A percentile compares a stretch with the other conserved stretches of the same genome.
phyloP scores from a whole-genome alignment of 352 stramenopile species.

The Phytophthora colocasiae region DNA sequence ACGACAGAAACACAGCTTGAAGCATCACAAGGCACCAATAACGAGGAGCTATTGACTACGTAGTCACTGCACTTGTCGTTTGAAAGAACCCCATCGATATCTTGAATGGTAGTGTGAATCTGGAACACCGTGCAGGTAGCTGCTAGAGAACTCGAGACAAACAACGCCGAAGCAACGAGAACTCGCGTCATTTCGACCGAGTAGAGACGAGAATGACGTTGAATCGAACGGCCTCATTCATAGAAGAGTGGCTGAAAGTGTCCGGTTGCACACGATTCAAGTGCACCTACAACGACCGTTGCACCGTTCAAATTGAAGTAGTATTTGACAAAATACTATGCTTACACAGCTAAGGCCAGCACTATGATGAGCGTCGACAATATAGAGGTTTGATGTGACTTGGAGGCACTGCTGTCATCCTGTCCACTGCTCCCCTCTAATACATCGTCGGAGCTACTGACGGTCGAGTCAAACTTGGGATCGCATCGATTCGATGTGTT shows the following conservation, averaged over 20 bases:
- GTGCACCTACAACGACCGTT: constrained; percentile 9
- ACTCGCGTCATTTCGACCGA: background rate
- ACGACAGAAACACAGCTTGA: constrained; percentile 1
- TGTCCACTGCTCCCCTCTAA: background rate
- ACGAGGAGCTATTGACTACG: background rate
- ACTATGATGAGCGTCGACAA: background rate
- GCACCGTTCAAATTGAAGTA: background rate
- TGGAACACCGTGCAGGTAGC: constrained; percentile 20
- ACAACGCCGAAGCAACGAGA: background rate
- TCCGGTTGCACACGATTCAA: background rate
- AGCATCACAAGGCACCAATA: constrained; percentile 18
- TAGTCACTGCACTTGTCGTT: constrained; percentile 20
- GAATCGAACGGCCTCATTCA: background rate
- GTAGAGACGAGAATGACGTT: background rate
- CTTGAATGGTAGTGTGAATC: constrained; percentile 26
- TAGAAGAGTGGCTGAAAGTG: constrained; percentile 10
- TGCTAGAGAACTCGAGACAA: background rate
- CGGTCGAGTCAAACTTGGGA: constrained; percentile 18
- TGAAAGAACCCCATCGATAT: constrained; percentile 2
- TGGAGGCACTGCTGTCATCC: constrained; percentile 4
- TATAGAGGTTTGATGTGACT: background rate
- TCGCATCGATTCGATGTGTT: constrained; percentile 6
- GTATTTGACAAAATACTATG: too few species aligned
- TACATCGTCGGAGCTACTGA: constrained; percentile 6
- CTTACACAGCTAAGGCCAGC: too few species aligned